Percentiles rank a stretch among this genome's conserved stretches.
Conservation (phyloP, 768 basidiomycete species). For the Panaeolus cyanescens region DNA sequence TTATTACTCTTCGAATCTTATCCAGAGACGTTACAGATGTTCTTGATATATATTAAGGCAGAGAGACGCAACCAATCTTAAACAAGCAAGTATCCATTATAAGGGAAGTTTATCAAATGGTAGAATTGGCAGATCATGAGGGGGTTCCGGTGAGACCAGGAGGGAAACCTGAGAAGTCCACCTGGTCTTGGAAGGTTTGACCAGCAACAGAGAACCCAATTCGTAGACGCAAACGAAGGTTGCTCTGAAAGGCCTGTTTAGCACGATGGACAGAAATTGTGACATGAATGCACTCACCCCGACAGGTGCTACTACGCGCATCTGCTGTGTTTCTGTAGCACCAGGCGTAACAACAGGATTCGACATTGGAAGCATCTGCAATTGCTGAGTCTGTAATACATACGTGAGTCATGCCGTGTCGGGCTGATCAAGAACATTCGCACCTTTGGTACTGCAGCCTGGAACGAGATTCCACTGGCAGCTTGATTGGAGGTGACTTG, state of each 20-base stretch:
- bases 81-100: slow-evolving; percentile 2
- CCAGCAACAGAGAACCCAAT: slow-evolving; percentile 77
- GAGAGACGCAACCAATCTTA: not conserved
- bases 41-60: slow-evolving; percentile 2
- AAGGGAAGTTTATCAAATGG: not conserved
- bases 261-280: not conserved
- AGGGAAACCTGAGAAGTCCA: slow-evolving; percentile 93
- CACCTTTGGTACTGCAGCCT: slow-evolving; percentile 97
- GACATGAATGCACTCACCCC: slow-evolving; percentile 68
- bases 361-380: slow-evolving; percentile 98
- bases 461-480: slow-evolving; percentile 80
- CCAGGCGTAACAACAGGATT: slow-evolving; percentile 79
- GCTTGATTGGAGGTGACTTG: slow-evolving; percentile 58
- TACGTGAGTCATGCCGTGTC: not conserved
- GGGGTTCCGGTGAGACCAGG: slow-evolving; percentile 61
- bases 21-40: not conserved
- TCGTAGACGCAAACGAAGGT: slow-evolving; percentile 81
- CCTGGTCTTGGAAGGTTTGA: slow-evolving; percentile 82
- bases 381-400: slow-evolving; percentile 77
- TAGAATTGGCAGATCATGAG: slow-evolving; percentile 23
- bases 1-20: slow-evolving; percentile 4
- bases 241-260: slow-evolving; percentile 51
- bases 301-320: slow-evolving; percentile 86
- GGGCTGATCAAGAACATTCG: slow-evolving; percentile 13
- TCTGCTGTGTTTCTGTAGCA: slow-evolving; percentile 88